Percentiles rank a stretch among this genome's conserved stretches.
These are phyloP conservation scores for Catharanthus roseus DNA, from an alignment of 257 asterid genomes.

Conservation along the genomic window DNA sequence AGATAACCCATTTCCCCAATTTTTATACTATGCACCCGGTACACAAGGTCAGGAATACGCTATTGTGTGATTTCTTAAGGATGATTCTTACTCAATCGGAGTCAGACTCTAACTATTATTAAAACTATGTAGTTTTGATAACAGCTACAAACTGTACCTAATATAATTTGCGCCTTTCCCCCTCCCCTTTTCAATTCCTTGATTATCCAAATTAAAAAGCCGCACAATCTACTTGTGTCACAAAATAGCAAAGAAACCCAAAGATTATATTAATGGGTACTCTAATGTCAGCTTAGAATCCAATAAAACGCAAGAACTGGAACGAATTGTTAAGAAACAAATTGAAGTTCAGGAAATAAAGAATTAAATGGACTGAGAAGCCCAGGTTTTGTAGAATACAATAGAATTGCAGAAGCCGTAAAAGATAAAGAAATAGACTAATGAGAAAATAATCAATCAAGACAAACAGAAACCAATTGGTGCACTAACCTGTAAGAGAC, in stretches of 20 bases:
- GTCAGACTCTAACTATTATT: too few species aligned
- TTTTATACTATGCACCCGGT: too few species aligned
- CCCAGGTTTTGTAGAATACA: background rate
- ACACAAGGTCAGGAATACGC: too few species aligned
- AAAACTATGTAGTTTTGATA: too few species aligned
- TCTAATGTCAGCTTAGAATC: background rate
- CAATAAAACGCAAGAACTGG: background rate
- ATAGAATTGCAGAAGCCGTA: background rate
- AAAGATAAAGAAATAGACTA: background rate
- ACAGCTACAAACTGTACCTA: too few species aligned
- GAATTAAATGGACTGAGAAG: background rate
- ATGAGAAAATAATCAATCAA: background rate
- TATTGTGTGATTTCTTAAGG: too few species aligned
- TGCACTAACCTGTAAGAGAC: constrained; percentile 54
- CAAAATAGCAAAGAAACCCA: background rate
- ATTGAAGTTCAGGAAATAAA: background rate
- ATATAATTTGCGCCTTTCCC: background rate
- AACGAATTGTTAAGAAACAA: background rate
- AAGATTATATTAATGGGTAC: background rate
- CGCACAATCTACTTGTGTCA: background rate
- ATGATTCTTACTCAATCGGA: too few species aligned
- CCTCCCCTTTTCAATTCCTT: background rate
- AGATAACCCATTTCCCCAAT: too few species aligned
- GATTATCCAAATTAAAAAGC: background rate
- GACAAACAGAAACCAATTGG: background rate